phyloP scores from a whole-genome alignment of 306 rosid species.

The Sphenostylis stenocarpa region DNA sequence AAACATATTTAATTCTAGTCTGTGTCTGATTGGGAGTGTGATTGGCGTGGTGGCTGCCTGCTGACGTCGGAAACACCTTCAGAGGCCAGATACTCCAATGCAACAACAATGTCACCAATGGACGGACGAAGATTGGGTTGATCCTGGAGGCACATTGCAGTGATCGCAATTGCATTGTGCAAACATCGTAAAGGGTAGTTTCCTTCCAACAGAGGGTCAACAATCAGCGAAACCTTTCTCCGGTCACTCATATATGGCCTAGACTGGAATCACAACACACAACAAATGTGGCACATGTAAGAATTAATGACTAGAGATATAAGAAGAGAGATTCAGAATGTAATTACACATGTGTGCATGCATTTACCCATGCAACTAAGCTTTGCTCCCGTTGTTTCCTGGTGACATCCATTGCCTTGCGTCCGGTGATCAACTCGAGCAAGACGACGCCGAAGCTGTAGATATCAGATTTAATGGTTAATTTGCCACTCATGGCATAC shows the following conservation, averaged over 20 bases:
- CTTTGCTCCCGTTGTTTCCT: slow-evolving; percentile 63
- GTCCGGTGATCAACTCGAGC: slow-evolving; percentile 76
- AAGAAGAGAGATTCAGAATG: too few relatives aligned
- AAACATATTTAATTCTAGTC: background rate
- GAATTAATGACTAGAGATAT: background rate
- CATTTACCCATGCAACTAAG: slow-evolving; percentile 59
- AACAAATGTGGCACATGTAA: background rate
- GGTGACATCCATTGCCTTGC: slow-evolving; percentile 58
- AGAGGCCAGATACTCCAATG: slow-evolving; percentile 70
- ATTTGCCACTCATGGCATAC: slow-evolving; percentile 80
- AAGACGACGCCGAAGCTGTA: slow-evolving; percentile 81
- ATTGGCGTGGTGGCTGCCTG: background rate
- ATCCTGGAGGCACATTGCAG: slow-evolving; percentile 86
- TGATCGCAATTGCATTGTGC: slow-evolving; percentile 75
- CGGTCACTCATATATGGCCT: slow-evolving; percentile 42
- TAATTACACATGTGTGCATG: too few relatives aligned
- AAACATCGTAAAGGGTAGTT: slow-evolving; percentile 63
- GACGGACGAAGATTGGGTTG: slow-evolving; percentile 70
- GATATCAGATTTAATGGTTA: slow-evolving; percentile 79
- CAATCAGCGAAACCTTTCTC: slow-evolving; percentile 49
- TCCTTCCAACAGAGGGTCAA: slow-evolving; percentile 70
- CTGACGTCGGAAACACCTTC: slow-evolving; percentile 28
- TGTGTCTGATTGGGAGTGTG: slow-evolving; percentile 23
- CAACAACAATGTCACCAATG: slow-evolving; percentile 68
- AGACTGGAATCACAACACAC: slow-evolving; percentile 24